phyloP scores from a whole-genome alignment of 192 early-diverging fungal species.

The Coemansia sp. region DNA sequence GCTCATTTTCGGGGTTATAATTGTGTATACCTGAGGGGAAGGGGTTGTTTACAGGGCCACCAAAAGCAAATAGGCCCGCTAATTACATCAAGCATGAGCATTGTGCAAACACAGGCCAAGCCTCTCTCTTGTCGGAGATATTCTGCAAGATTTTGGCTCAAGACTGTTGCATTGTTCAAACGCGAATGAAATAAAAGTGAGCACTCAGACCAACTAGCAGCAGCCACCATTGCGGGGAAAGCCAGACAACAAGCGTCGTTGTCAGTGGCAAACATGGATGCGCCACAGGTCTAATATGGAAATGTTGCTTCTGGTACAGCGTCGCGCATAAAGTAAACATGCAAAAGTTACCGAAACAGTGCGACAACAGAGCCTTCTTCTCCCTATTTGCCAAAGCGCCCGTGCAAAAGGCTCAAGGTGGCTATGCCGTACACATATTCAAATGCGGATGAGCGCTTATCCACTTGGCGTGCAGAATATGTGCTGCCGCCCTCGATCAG shows the following conservation, averaged over 20 bases:
- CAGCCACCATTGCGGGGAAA: slow-evolving; percentile 7
- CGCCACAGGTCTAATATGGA: background rate
- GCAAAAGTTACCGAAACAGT: slow-evolving; percentile 1
- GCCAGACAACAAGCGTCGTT: background rate
- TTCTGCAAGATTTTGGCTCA: slow-evolving; percentile 6
- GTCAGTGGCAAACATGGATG: background rate
- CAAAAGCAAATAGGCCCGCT: background rate
- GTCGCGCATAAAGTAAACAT: background rate
- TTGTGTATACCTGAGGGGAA: slow-evolving; percentile 3
- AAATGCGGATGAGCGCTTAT: background rate
- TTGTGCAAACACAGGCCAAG: background rate
- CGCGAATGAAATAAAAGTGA: background rate
- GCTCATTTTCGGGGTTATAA: background rate
- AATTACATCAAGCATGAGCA: background rate
- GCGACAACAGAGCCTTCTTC: background rate
- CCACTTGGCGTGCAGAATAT: background rate
- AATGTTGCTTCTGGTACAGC: background rate
- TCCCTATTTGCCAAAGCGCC: background rate
- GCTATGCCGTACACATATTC: background rate
- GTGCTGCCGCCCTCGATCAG: background rate
- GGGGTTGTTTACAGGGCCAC: background rate
- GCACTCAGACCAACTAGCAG: background rate
- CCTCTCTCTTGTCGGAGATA: slow-evolving; percentile 11
- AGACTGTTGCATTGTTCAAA: background rate
- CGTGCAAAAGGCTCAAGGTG: background rate